Evolutionary conservation across 192 early-diverging fungal genomes (phyloP).

Genomic region (Irineochytrium annulatum): DNA sequence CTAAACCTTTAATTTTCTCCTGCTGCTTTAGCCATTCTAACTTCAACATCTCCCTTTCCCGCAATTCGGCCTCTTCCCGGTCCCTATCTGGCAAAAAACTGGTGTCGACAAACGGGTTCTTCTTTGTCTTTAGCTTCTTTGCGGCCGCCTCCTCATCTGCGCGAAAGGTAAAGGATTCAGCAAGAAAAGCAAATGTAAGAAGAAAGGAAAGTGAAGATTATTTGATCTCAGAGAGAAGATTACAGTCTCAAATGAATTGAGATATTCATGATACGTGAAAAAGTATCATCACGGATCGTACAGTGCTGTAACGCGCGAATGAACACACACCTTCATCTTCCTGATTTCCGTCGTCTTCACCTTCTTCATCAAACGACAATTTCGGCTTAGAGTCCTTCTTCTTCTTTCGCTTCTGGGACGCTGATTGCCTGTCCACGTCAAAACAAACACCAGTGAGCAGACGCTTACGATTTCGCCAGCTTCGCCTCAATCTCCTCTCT

Average conservation of each 20-base stretch:
- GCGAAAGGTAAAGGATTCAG: background rate
- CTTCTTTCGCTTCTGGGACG: conserved; percentile 22
- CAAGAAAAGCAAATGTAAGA: background rate
- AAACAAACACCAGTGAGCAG: background rate
- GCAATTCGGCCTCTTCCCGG: conserved; percentile 73
- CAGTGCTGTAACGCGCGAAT: no score
- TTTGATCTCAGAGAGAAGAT: background rate
- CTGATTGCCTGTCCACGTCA: background rate
- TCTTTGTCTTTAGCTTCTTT: conserved; percentile 48
- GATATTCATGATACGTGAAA: background rate
- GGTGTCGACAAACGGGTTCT: conserved; percentile 89
- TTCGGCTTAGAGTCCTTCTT: conserved; percentile 15
- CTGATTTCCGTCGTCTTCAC: conserved; percentile 1
- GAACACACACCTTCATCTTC: no score
- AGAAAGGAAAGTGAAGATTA: background rate
- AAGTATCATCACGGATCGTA: no score
- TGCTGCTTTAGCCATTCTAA: conserved; percentile 81
- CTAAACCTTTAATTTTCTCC: conserved; percentile 72
- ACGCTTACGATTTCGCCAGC: conserved; percentile 45
- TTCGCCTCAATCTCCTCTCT: conserved; percentile 62
- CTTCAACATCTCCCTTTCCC: conserved; percentile 67
- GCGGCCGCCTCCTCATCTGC: conserved; percentile 1
- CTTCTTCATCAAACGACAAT: background rate
- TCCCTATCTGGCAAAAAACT: conserved; percentile 88
- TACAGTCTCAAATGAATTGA: background rate